Evolutionary conservation across 2,329 filamentous ascomycete species (phyloP), one percentile per base, ranked within the genome.

Genomic region (Curvularia spicifera): DNA sequence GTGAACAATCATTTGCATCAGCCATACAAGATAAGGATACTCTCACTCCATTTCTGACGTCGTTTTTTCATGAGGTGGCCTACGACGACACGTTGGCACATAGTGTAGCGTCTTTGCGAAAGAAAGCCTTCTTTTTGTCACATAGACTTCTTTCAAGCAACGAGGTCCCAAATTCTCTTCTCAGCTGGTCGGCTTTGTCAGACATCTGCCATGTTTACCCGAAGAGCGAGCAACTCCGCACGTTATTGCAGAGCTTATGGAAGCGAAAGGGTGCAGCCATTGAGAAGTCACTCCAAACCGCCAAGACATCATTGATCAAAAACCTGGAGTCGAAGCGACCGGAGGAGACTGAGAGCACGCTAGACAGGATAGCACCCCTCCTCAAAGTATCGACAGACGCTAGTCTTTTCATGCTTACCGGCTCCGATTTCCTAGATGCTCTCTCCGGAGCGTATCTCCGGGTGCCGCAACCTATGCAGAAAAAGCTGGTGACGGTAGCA

Each of bases 391-490:
- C 88, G 5, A 80, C 86, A 0, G 79, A 82, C 24, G 78, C 78
- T 44, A 85, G 83, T 29, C 76, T 79, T 6, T 81, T 91, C 65
- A 88, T 97, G 68, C 85, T 96, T 66, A 90, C 90, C 0, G 94
- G 94, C 0, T 93, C 90, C 50, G 94, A 97, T 76, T 94, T 95
- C 67, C 77, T 97, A 20, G 94, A 97, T 73, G 87, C 89, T 0
- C 82, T 97, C 12, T 81, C 86, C 37, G 79, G 80, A 49, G 87
- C 87, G 60, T 93, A 89, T 75, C 83, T 80, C 48, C 83, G 88
- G 56, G 87, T 86, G 75, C 85, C 88, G 56, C 83, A 85, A 22
- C 65, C 71, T 18, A 82, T 93, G 43, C 85, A 88, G 57, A 89
- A 86, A 62, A 83, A 85, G 15, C 84, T 96, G 29, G 83, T 93